A percentile compares a stretch with the other conserved stretches of the same genome.
Conservation (phyloP, 192 early-diverging fungal species). For the Coemansia sp. region DNA sequence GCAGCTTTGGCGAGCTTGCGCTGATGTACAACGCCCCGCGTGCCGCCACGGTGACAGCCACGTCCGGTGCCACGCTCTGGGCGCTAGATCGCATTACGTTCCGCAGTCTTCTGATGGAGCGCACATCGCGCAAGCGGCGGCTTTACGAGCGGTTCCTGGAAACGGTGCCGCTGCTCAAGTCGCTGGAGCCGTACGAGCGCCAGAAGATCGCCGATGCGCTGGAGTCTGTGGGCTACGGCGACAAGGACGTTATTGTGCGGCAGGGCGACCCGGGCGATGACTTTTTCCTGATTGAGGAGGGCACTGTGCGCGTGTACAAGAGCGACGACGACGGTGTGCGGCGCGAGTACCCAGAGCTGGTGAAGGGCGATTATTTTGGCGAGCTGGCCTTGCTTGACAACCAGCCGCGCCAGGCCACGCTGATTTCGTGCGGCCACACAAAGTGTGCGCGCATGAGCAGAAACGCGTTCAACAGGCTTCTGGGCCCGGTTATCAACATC, state of each 20-base stretch:
- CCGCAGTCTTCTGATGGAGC: slow-evolving; percentile 96
- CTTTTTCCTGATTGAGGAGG: slow-evolving; percentile 96
- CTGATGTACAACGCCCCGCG: slow-evolving; percentile 99
- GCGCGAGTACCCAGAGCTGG: slow-evolving; percentile 67
- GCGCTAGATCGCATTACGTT: slow-evolving; percentile 97
- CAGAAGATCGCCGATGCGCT: slow-evolving; percentile 99
- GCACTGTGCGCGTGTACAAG: slow-evolving; percentile 81
- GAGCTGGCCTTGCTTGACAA: slow-evolving; percentile 96
- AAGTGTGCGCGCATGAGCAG: slow-evolving; percentile 96
- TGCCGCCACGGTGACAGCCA: slow-evolving; percentile 92
- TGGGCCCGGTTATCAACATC: slow-evolving; percentile 95
- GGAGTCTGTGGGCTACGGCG: slow-evolving; percentile 86
- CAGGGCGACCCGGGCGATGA: slow-evolving; percentile 93
- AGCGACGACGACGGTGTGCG: slow-evolving; percentile 77
- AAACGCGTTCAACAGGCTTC: slow-evolving; percentile 90
- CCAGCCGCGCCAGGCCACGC: slow-evolving; percentile 88
- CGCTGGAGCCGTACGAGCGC: slow-evolving; percentile 93
- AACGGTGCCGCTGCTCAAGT: slow-evolving; percentile 83
- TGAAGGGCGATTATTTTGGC: slow-evolving; percentile 95
- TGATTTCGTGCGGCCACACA: slow-evolving; percentile 79
- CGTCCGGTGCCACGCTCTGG: slow-evolving; percentile 85
- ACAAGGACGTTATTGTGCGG: slow-evolving; percentile 78
- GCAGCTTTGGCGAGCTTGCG: slow-evolving; percentile 97
- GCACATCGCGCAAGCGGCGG: slow-evolving; percentile 89
- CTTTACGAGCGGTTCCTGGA: slow-evolving; percentile 97